Conservation (phyloP, 352 stramenopile species). For the Globisporangium heterothallicum region DNA sequence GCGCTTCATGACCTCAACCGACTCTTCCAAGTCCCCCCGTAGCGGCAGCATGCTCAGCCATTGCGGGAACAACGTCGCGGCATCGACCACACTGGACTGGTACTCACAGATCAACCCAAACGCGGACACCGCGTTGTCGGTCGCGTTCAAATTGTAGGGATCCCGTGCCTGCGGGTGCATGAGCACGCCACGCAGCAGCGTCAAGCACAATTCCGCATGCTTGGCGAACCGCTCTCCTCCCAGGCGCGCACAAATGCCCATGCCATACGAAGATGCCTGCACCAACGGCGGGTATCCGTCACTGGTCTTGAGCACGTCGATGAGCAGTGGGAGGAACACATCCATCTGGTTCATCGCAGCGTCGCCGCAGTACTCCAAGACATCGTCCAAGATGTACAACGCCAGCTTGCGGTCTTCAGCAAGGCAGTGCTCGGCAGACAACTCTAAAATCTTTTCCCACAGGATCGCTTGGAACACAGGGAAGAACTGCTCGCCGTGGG, state of each 20-base stretch:
- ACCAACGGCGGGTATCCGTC: constrained; percentile 51
- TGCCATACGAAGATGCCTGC: constrained; percentile 70
- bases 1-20: constrained; percentile 52
- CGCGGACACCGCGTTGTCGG: constrained; percentile 73
- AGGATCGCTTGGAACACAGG: constrained; percentile 67
- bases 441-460: constrained; percentile 73
- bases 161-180: constrained; percentile 42
- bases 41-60: constrained; percentile 71
- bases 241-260: constrained; percentile 59
- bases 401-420: constrained; percentile 77
- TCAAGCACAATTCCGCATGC: constrained; percentile 40
- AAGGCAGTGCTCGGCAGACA: constrained; percentile 60
- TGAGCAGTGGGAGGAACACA: constrained; percentile 59
- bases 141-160: constrained; percentile 56
- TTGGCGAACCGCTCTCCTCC: constrained; percentile 45
- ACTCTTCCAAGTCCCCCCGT: constrained; percentile 73
- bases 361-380: constrained; percentile 68
- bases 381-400: constrained; percentile 84
- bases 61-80: constrained; percentile 50
- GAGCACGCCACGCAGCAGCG: constrained; percentile 60
- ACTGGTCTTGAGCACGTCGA: constrained; percentile 57
- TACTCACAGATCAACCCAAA: constrained; percentile 71
- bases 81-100: constrained; percentile 41
- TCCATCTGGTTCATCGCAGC: constrained; percentile 46
- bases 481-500: constrained; percentile 61